Evolutionary conservation across 441 rosid species (phyloP).

Genomic region (Bruguiera hainesii): DNA sequence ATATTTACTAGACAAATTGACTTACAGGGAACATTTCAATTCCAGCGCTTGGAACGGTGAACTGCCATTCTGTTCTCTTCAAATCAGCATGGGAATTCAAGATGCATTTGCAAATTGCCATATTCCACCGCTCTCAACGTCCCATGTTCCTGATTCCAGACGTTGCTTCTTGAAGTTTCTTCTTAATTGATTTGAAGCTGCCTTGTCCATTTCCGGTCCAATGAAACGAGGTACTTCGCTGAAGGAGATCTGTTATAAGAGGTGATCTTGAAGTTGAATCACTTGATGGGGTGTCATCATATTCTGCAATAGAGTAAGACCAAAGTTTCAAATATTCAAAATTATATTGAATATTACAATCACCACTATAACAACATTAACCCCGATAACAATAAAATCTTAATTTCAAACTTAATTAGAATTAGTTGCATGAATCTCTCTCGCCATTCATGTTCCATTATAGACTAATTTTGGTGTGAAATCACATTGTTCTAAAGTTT

Average conservation of each 20-base stretch:
- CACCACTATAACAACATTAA: too few relatives aligned
- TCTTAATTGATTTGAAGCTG: conserved; percentile 68
- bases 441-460: too few relatives aligned
- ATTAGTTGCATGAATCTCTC: too few relatives aligned
- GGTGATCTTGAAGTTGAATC: conserved; percentile 46
- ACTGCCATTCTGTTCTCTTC: background rate
- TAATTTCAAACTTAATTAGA: too few relatives aligned
- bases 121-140: conserved; percentile 36
- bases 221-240: conserved; percentile 60
- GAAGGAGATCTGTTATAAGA: conserved; percentile 58
- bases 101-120: background rate
- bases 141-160: conserved; percentile 64
- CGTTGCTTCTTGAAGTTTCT: conserved; percentile 82
- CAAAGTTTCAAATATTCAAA: background rate
- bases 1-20: conserved; percentile 7
- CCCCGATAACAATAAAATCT: too few relatives aligned
- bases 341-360: too few relatives aligned
- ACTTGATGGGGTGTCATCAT: conserved; percentile 48
- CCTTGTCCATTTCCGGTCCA: conserved; percentile 63
- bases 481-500: too few relatives aligned
- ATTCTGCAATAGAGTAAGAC: conserved; percentile 46
- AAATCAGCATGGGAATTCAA: background rate
- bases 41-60: background rate
- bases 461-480: too few relatives aligned
- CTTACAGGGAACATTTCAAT: background rate